These are phyloP conservation scores for Ganoderma multipileum DNA, from an alignment of 1,284 basidiomycete genomes.

Conservation along the genomic window DNA sequence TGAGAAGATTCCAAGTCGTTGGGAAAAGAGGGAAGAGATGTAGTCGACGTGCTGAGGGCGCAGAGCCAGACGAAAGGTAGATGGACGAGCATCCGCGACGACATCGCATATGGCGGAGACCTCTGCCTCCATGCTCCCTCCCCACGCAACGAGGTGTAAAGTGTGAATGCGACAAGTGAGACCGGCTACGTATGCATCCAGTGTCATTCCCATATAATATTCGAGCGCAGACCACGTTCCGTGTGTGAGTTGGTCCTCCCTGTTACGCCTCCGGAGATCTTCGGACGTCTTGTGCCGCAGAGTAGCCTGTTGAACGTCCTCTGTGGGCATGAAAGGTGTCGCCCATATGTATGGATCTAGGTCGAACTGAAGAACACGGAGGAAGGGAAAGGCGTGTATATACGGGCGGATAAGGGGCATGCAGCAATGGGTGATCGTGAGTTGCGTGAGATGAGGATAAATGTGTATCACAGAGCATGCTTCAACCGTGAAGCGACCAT, in stretches of 20 bases:
- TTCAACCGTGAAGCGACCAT: not conserved
- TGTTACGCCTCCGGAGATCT: not conserved
- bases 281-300: not conserved
- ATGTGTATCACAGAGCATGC: not conserved
- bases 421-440: not conserved
- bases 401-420: too few species aligned
- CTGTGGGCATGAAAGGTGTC: too few species aligned
- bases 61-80: not conserved
- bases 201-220: not conserved
- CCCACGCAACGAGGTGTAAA: not conserved
- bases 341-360: too few species aligned
- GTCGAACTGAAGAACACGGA: too few species aligned
- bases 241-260: not conserved
- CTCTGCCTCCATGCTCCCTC: not conserved
- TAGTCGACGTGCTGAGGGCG: not conserved
- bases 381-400: too few species aligned
- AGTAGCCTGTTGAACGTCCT: too few species aligned
- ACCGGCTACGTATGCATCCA: not conserved
- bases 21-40: not conserved
- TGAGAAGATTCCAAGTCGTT: not conserved
- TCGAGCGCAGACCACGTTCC: not conserved
- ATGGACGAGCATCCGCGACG: not conserved
- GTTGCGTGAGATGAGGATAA: not conserved
- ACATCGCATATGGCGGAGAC: not conserved
- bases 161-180: not conserved